Percentiles rank a stretch among this genome's conserved stretches.
Conservation (phyloP, 345 rosid species). For the Litchi chinensis region DNA sequence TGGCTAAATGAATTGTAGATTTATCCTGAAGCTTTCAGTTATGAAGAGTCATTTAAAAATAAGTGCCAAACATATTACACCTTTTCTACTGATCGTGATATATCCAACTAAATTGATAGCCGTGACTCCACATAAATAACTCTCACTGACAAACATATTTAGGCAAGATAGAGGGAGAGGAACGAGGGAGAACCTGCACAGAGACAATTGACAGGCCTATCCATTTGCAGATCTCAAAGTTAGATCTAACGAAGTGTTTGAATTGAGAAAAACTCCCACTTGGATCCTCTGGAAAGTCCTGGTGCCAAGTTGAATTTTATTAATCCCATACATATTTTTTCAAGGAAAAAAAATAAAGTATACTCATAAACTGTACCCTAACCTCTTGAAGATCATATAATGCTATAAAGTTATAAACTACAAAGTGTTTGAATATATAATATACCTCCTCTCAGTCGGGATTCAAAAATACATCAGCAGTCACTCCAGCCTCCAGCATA, state of each 20-base stretch:
- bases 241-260: conserved; percentile 62
- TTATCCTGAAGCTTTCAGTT: neutral
- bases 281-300: conserved; percentile 93
- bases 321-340: neutral
- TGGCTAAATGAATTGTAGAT: neutral
- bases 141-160: neutral
- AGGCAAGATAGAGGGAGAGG: neutral
- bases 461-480: conserved; percentile 73
- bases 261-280: conserved; percentile 68
- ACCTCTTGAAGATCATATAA: neutral
- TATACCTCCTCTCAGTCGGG: conserved; percentile 81
- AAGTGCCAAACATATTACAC: neutral
- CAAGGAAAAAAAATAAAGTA: neutral
- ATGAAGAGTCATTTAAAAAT: neutral
- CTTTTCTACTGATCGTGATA: neutral
- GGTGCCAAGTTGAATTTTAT: conserved; percentile 25
- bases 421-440: neutral
- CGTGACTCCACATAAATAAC: neutral
- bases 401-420: neutral
- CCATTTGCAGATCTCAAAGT: conserved; percentile 82
- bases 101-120: neutral
- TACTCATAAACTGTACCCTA: neutral
- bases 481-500: conserved; percentile 78
- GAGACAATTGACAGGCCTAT: conserved; percentile 73
- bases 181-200: conserved; percentile 56